Evolutionary conservation across 2,329 filamentous ascomycete species (phyloP), one percentile per base, ranked within the genome.

Genomic region (Fusarium sp.): DNA sequence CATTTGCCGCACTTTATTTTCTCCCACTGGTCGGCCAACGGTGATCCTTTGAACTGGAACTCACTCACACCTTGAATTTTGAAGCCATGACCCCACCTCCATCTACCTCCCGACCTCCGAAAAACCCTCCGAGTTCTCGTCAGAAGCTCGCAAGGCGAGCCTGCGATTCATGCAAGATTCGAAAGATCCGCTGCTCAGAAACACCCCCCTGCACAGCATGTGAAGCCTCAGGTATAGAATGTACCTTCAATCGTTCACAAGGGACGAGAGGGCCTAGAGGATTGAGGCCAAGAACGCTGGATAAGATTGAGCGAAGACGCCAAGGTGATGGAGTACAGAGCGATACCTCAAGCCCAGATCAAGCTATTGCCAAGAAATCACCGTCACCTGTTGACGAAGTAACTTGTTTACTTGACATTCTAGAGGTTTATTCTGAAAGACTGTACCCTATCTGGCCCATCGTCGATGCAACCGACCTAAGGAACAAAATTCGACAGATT

Each of bases 401-500:
- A 72, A 81, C 41, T 70, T 80, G 47, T 64, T 79, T 54, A 76
- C 77, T 69, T 35, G 55, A 61, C 20, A 72, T 76, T 5, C 77
- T 87, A 8, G 84, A 84, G 68, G 79, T 85, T 52, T 87, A 86
- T 68, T 83, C 83, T 7, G 80, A 85, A n/a, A 83, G 85, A 17
- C 77, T 87, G 49, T 87, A 85, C 55, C 85, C 86, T 1, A 83
- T 87, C 7, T 87, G 86, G 86, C 86, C 86, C 29, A 83, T 87
- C 41, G 81, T 87, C 45, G 81, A 84, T 42, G 83, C 85, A 31
- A 81, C 83, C 54, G 78, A 83, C 52, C 75, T 86, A 27, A 82
- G 84, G 54, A 77, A 79, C 29, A 75, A 77, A 7, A 75, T 87
- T 10, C 77, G 59, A 71, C 77, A 36, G 76, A 83, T 54, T 46